Evolutionary conservation across 192 early-diverging fungal genomes (phyloP), one percentile per base, ranked within the genome.

Genomic region (Cetraspora pellucida): DNA sequence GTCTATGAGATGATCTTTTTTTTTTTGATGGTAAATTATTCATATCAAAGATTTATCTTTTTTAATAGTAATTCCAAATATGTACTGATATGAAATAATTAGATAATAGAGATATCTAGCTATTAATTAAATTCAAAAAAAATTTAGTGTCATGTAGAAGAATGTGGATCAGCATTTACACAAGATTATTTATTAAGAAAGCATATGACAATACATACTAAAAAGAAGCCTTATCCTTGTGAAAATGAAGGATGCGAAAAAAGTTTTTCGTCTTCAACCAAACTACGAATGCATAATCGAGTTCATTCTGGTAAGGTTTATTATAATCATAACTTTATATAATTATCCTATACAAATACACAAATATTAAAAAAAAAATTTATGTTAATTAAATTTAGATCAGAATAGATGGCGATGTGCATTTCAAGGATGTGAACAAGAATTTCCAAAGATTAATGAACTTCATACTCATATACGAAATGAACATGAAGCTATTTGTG

Each of bases 221-320:
- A 43, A 8, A 21, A 63, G 55, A 63, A 63, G 13, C 25, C 43
- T 4, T 75, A 55, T 63, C 57, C 27, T 14, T 75, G 73, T 75
- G 59, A 75, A 0, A 6, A 75, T 63, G 21, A 31, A 16, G 45
- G 17, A 16, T 75, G 73, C 14, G 23, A 14, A 1, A 59, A 63
- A 75, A 75, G 59, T 46, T 75, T 70, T 70, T 70, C 45, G 21
- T 49, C n/a, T 30, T 52, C 68, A 10, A 30, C 68, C 2, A 70
- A 49, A 47, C 28, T 70, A 27, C 13, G 47, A 70, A 23, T 37
- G 25, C 28, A 70, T 27, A 30, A 13, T 16, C 16, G 17, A 43
- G 31, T 65, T n/a, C 37, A 65, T n/a, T 65, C 14, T 19, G 14
- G 63, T 65, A 65, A n/a, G 19, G 17, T 37, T 65, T 1, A 37